Conservation (phyloP, 805 yeast genomes). For the Saturnispora quitensis region DNA sequence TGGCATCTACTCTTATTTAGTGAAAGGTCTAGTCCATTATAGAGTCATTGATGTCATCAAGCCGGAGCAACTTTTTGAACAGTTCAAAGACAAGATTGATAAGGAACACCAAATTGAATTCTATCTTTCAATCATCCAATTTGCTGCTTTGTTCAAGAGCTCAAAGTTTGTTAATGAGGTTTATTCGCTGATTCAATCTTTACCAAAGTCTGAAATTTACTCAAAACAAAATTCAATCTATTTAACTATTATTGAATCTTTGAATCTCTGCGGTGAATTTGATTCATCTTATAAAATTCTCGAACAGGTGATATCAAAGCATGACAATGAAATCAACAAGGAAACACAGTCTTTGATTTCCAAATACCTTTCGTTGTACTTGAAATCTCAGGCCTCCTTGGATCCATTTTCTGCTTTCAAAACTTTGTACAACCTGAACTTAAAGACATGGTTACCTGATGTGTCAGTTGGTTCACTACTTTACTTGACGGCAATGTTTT, state of each 20-base stretch:
- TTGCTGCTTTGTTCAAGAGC: conserved; percentile 32
- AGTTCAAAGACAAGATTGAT: conserved; percentile 12
- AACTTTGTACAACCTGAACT: conserved; percentile 22
- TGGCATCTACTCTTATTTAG: conserved; percentile 16
- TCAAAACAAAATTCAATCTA: conserved; percentile 40
- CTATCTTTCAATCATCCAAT: conserved; percentile 32
- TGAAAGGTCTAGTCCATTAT: conserved; percentile 22
- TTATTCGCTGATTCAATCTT: conserved; percentile 17
- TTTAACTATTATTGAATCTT: conserved; percentile 40
- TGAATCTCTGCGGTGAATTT: conserved; percentile 42
- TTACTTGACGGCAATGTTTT: conserved; percentile 18
- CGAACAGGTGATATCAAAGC: conserved; percentile 38
- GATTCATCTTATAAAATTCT: conserved; percentile 46
- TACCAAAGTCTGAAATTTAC: conserved; percentile 3
- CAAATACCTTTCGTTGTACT: conserved; percentile 20
- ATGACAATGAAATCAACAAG: conserved; percentile 10
- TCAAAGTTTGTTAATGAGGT: conserved; percentile 30
- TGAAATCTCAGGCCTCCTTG: conserved; percentile 21
- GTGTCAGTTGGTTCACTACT: conserved; percentile 22
- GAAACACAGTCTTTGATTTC: conserved; percentile 13
- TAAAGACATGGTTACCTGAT: conserved; percentile 28
- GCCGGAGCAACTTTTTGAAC: conserved; percentile 13
- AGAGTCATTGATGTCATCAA: conserved; percentile 15
- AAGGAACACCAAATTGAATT: conserved; percentile 17
- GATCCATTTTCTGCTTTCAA: conserved; percentile 22